Evolutionary conservation across 2,329 filamentous ascomycete species (phyloP).

Genomic region (Blumeriella jaapii): DNA sequence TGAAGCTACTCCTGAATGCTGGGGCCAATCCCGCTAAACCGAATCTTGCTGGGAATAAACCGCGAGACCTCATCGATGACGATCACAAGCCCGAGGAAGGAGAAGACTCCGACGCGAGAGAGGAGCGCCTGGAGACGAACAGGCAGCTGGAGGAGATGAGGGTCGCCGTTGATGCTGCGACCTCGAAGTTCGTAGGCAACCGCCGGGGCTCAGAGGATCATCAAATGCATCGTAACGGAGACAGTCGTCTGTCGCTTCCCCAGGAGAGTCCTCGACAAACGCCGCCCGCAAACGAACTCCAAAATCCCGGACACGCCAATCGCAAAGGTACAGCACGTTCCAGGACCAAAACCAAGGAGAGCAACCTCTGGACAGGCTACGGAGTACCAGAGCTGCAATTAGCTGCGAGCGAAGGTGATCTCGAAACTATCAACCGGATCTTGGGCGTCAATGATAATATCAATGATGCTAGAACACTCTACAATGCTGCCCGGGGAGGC

Average conservation of each 20-base stretch:
- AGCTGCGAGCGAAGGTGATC: conserved; percentile 49
- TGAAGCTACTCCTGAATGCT: conserved; percentile 70
- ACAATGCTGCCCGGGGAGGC: conserved; percentile 83
- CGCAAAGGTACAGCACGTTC: conserved; percentile 41
- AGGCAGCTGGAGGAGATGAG: conserved; percentile 50
- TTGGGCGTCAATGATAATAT: conserved; percentile 43
- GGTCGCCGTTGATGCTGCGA: conserved; percentile 50
- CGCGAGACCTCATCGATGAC: conserved; percentile 67
- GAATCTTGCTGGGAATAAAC: conserved; percentile 87
- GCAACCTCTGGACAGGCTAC: conserved; percentile 43
- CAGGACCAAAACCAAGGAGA: conserved; percentile 53
- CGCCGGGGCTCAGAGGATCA: conserved; percentile 48
- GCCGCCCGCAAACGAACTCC: conserved; percentile 30
- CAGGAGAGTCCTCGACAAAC: conserved; percentile 48
- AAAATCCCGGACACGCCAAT: conserved; percentile 11
- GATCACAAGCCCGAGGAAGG: conserved; percentile 9
- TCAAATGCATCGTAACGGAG: conserved; percentile 27
- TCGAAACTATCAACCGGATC: conserved; percentile 49
- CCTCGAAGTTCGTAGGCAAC: conserved; percentile 37
- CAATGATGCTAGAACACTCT: conserved; percentile 74
- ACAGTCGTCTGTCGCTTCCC: conserved; percentile 37
- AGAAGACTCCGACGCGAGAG: conserved; percentile 42
- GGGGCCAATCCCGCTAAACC: conserved; percentile 86
- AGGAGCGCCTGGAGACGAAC: conserved; percentile 6
- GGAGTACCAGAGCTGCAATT: conserved; percentile 9